Base-by-base conservation (phyloP, 2,329 filamentous ascomycete genomes). In the Rhynchosporium agropyri region DNA sequence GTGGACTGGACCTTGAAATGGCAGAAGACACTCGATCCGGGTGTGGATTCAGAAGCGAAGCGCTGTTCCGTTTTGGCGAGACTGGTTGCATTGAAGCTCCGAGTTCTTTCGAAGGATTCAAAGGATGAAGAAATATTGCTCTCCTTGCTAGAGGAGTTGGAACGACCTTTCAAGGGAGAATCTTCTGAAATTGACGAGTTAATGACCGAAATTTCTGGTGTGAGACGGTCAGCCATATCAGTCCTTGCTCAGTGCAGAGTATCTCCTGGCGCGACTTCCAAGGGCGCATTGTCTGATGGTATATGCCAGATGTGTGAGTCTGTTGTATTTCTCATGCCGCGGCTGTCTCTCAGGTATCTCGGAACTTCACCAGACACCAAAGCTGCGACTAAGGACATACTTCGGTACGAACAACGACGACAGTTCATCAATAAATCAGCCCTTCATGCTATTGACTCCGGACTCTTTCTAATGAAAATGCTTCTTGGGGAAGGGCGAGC, bases 361-460 rank as follows among this genome's bases (percentile, higher is more conserved):
- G 86, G 86, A 12, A 84, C 83, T 60, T 76, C 80, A 1, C 84
- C 85, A 0, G 76, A 76, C 4, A 78, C 79, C 12, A 79, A 81
- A 40, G 79, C 81, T 26, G 75, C 77, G 12, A 78, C 84, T 7
- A 89, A 88, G 67, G 82, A 85, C 9, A 76, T 83, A 42, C 71
- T 88, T 36, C 83, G 86, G 43, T 86, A 86, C 70, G 85, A 88
- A 65, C 84, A 88, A 66, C 79, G 85, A 43, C 80, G 83, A 42
- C 80, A 72, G 58, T 74, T 73, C 33, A 72, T 74, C 51, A 75
- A 79, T 36, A 81, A 83, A 66, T 80, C 80, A 2, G 79, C 84
- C n/a, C 77, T 79, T 2, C 80, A 83, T 61, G 79, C 84, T 0
- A 77, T 89, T n/a, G 86, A 89, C 62, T 85, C 84, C 3, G 79